Evolutionary conservation across 225 moss, liverwort and hornwort genomes (phyloP), one percentile per base, ranked within the genome.

Genomic region (Asterella californica): DNA sequence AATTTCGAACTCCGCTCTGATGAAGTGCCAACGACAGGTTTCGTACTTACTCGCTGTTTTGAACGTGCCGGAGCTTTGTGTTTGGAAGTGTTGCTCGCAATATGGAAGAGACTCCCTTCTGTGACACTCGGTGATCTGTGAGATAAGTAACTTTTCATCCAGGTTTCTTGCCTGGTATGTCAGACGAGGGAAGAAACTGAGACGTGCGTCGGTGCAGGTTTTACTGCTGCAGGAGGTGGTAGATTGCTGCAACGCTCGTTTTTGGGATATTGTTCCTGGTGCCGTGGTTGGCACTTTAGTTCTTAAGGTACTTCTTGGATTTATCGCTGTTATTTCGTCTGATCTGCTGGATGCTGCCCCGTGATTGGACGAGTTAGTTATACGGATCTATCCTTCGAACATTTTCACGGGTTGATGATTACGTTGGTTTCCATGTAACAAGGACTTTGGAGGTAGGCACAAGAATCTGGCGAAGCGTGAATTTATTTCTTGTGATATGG

Each of bases 261-360:
- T 96, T 83, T 96, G 96, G 96, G 94, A 96, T 76, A 88, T 92
- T 85, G 92, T 88, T 78, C 96, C 96, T 2, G 94, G 94, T 76
- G 86, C 76, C 79, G 88, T 96, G 83, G 92, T 94, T 62, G 94
- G 96, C n/a, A 96, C 92, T 46, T 74, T 96, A 72, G 81, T 90
- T 48, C 83, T 96, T 84, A 89, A 92, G 92, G 92, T 94, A 68
- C 45, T 49, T 34, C 52, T 74, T 17, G 29, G 1, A 17, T 37
- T 34, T 25, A 0, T 79, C 7, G 53, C 37, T 37, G 52, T 52
- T 52, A 71, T 71, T 81, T 60, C 59, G 6, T 6, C 11, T 48
- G 48, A 48, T 52, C 52, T 14, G 52, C 52, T 52, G 12, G 52
- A 52, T 52, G 52, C 64, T 52, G 52, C 64, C 10, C 25, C 64